Percentiles rank a stretch among this genome's conserved stretches.
Evolutionary conservation across 2,329 filamentous ascomycete species (phyloP).

Genomic region (Colletotrichum trifolii): DNA sequence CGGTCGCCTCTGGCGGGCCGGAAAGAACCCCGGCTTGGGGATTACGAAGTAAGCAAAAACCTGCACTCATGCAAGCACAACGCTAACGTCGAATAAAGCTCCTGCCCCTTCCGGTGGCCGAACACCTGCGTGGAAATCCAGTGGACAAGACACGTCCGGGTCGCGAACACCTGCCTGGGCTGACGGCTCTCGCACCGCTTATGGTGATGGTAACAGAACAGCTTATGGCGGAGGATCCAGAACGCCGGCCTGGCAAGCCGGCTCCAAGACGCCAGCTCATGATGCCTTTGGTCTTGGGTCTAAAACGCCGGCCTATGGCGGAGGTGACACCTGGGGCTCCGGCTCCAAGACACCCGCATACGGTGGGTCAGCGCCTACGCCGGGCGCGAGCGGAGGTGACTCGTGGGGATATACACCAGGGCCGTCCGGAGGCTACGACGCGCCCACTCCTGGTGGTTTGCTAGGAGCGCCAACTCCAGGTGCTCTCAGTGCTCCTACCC

Average conservation of each 20-base stretch:
- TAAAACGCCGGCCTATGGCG: conserved; percentile 73
- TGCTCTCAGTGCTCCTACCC: conserved; percentile 76
- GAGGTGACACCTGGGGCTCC: conserved; percentile 69
- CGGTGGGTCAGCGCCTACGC: conserved; percentile 68
- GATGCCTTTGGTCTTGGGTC: conserved; percentile 74
- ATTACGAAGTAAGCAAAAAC: conserved; percentile 67
- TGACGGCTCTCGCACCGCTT: conserved; percentile 74
- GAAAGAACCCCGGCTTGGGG: conserved; percentile 85
- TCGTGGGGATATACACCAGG: conserved; percentile 70
- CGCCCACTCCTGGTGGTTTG: conserved; percentile 72
- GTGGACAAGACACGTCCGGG: conserved; percentile 60
- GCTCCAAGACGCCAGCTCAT: conserved; percentile 76
- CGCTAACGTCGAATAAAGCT: conserved; percentile 50
- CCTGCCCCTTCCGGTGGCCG: conserved; percentile 65
- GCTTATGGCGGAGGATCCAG: conserved; percentile 80
- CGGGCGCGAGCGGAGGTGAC: conserved; percentile 67
- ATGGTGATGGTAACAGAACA: conserved; percentile 79
- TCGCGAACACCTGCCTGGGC: conserved; percentile 78
- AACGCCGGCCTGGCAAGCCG: conserved; percentile 83
- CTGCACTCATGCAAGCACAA: conserved; percentile 38
- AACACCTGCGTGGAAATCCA: conserved; percentile 70
- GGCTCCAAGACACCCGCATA: conserved; percentile 85
- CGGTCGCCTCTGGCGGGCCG: conserved; percentile 67
- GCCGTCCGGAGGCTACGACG: conserved; percentile 68
- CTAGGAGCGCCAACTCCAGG: conserved; percentile 70